Conservation (phyloP, 805 yeast genomes). For the Metschnikowia gruessii region DNA sequence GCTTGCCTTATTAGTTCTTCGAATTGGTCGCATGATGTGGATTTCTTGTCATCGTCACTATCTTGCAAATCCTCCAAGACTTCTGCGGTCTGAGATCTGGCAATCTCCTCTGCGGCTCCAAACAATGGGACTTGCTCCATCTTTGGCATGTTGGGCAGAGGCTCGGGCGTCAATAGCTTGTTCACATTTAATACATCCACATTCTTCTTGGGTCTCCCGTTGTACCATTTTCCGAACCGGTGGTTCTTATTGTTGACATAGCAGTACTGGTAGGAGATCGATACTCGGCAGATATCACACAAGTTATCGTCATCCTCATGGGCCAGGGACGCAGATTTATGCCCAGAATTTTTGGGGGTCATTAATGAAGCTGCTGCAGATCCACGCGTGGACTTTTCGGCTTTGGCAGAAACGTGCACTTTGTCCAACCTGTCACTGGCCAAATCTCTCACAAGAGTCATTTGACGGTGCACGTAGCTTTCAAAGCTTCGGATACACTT, state of each 20-base stretch:
- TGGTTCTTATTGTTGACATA: constrained; percentile 31
- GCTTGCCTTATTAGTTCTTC: constrained; percentile 17
- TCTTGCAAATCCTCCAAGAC: constrained; percentile 9
- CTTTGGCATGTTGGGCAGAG: constrained; percentile 28
- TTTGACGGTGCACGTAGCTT: constrained; percentile 22
- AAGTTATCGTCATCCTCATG: constrained; percentile 43
- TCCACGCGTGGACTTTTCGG: background rate
- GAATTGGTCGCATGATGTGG: constrained; percentile 15
- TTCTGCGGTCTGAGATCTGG: constrained; percentile 12
- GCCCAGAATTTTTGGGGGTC: constrained; percentile 3
- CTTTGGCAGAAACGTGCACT: background rate
- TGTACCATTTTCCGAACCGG: constrained; percentile 21
- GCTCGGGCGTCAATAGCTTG: constrained; percentile 37
- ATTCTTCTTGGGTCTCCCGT: constrained; percentile 13
- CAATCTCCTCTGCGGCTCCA: constrained; percentile 6
- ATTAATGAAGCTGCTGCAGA: background rate
- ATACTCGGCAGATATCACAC: constrained; percentile 50
- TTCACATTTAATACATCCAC: constrained; percentile 12
- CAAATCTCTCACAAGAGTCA: constrained; percentile 18
- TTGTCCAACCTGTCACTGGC: constrained; percentile 22
- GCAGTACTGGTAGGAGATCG: constrained; percentile 47
- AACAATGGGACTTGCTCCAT: background rate
- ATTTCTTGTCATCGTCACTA: constrained; percentile 2
- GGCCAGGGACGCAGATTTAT: background rate
- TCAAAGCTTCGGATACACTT: constrained; percentile 32